A percentile compares a stretch with the other conserved stretches of the same genome.
Evolutionary conservation across 495 filamentous ascomycete genomes (phyloP).

Genomic region (Eremomyces bilateralis): DNA sequence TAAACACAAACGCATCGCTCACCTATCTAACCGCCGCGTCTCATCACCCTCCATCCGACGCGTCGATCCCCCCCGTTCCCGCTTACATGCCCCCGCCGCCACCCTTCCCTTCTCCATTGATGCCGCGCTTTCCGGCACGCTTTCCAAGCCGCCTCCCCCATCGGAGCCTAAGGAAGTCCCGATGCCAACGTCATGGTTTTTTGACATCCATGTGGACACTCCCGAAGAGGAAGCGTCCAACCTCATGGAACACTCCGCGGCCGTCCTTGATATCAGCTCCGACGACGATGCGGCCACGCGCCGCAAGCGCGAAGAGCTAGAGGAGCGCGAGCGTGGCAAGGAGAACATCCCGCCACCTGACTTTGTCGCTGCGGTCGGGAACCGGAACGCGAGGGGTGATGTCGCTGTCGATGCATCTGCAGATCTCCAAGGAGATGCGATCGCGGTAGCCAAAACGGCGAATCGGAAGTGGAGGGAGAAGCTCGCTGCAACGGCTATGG

Average conservation of each 20-base stretch:
- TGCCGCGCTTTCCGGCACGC: constrained; percentile 49
- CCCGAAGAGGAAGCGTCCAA: constrained; percentile 75
- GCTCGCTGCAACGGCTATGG: constrained; percentile 23
- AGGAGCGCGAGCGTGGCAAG: constrained; percentile 42
- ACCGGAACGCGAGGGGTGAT: constrained; percentile 7
- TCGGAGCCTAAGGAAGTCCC: constrained; percentile 9
- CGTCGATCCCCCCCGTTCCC: constrained; percentile 31
- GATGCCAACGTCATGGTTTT: constrained; percentile 53
- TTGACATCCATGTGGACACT: constrained; percentile 87
- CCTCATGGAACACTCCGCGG: constrained; percentile 72
- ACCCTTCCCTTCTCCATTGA: constrained; percentile 51
- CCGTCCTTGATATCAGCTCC: constrained; percentile 57
- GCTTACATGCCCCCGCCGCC: constrained; percentile 17
- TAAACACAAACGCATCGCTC: constrained; percentile 35
- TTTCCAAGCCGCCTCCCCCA: constrained; percentile 29
- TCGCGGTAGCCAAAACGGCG: constrained; percentile 3
- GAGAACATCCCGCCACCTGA: constrained; percentile 69
- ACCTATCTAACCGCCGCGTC: constrained; percentile 35
- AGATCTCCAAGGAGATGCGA: constrained; percentile 6
- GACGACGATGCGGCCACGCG: constrained; percentile 20
- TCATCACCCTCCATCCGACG: constrained; percentile 30
- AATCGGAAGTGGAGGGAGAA: not conserved
- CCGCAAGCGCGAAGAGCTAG: constrained; percentile 30
- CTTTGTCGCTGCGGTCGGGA: constrained; percentile 13
- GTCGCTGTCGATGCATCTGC: constrained; percentile 13